Evolutionary conservation across 441 rosid genomes (phyloP).

Genomic region (Dalechampia spathulata): DNA sequence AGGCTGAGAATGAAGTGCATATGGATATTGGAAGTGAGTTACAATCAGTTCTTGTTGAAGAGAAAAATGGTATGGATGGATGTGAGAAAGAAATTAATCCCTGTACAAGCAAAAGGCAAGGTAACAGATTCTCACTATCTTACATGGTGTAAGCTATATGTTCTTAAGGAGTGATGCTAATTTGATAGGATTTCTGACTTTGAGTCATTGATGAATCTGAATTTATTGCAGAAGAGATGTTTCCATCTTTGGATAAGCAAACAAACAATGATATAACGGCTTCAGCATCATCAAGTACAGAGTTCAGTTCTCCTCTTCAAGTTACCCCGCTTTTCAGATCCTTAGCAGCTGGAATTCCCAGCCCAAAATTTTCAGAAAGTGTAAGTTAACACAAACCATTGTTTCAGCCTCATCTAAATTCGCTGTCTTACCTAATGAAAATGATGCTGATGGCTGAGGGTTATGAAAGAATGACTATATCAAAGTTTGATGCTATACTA

Average conservation of each 20-base stretch:
- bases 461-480: no score
- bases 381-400: no score
- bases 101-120: conserved; percentile 34
- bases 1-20: conserved; percentile 35
- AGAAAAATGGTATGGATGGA: conserved; percentile 22
- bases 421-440: no score
- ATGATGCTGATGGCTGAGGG: no score
- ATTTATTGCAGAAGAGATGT: conserved; percentile 30
- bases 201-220: conserved; percentile 14
- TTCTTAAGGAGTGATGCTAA: conserved; percentile 11
- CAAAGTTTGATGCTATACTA: conserved; percentile 14
- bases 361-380: conserved; percentile 98
- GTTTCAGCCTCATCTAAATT: no score
- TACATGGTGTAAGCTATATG: background rate
- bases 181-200: background rate
- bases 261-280: conserved; percentile 34
- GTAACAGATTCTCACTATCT: conserved; percentile 22
- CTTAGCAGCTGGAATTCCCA: conserved; percentile 93
- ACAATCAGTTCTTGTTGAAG: conserved; percentile 17
- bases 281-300: conserved; percentile 43
- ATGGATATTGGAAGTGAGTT: conserved; percentile 29
- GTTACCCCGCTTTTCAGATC: conserved; percentile 97
- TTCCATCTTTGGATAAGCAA: conserved; percentile 36
- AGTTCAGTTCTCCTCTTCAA: conserved; percentile 76
- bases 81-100: conserved; percentile 37